Evolutionary conservation across 495 filamentous ascomycete species (phyloP), one percentile per base, ranked within the genome.

Genomic region (Aspergillus indologenus): DNA sequence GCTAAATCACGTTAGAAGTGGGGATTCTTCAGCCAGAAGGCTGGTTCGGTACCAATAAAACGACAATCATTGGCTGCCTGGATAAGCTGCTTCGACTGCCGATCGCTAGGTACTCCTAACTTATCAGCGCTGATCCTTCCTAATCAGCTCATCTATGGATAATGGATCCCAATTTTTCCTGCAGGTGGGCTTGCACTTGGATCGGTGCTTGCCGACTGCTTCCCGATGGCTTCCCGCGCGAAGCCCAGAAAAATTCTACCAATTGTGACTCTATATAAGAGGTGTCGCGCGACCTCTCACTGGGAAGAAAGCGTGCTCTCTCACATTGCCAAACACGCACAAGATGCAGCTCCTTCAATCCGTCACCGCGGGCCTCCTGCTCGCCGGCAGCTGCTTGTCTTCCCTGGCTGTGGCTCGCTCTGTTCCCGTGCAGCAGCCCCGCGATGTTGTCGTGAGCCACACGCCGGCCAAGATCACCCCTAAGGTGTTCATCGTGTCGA

Each of bases 401-500:
- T 47, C 49, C 14, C 42, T 34, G 31, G 56, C 54, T 15, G 58
- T 31, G 1, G 56, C 15, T 43, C 52, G 44, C 45, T 48, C 44
- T 15, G 20, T 52, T 14, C 47, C 45, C 14, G 26, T 29, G 4
- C 56, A n/a, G 12, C 12, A 40, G 7, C 20, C 26, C 34, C 31
- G 24, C 34, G 40, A 22, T 55, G 19, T 21, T 29, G 60, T 21
- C 43, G 45, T 53, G 29, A 47, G 47, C 23, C 58, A 31, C 26
- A 31, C 45, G 2, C 51, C 54, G 26, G 56, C 65, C 40, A 77
- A 75, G 62, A 77, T 85, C 56, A 66, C 81, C 1, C 87, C 87
- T 5, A 88, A 87, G 63, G 80, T 89, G 43, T 83, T 90, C 61
- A 85, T 90, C 56, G 78, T 90, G 45, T 86, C 81, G 64, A 89